Base-by-base conservation (phyloP, 805 yeast species). In the Metschnikowia shivogae region DNA sequence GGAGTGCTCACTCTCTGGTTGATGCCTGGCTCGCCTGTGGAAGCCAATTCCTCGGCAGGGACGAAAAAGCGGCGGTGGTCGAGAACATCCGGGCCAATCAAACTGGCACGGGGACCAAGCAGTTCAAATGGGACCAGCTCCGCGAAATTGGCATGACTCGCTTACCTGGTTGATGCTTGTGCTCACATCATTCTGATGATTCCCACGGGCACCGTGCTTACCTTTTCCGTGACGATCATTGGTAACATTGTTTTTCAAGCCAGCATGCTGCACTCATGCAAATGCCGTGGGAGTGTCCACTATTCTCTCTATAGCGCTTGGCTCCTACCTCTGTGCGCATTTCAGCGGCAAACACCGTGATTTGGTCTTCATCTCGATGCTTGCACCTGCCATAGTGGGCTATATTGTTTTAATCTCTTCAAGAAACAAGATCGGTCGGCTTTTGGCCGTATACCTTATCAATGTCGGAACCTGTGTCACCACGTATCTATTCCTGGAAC, bases 401-500 rank as follows among this genome's bases (percentile, higher is more conserved):
- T 62, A 64, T 35, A 68, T 73, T 31, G 76, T 80, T 6, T 56
- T 78, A 52, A 52, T 78, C 3, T 50, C 72, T 8, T 52, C 57
- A 28, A 47, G 43, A 56, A 49, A 47, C 50, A 68, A 60, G 39
- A 64, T 74, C 12, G 82, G 80, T 29, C 73, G 76, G 48, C 49
- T 79, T 42, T 60, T 78, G 43, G 71, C 78, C 4, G 67, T 78
- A 34, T 78, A 78, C 52, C 55, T 76, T 57, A 66, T 73, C 39
- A 68, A 80, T 73, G 70, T 82, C 54, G 74, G 85, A 35, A 74
- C 81, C 27, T 70, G 81, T 63, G 69, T 78, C 43, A 80, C 78
- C 44, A 77, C 84, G 1, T 43, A 67, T 81, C 27, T 80, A 79
- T 54, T 74, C 80, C 5, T 80, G 85, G 86, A 78, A 78, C 48